These are phyloP conservation scores for Chaetomium tenue DNA, from an alignment of 495 filamentous ascomycete genomes.

Conservation along the genomic window DNA sequence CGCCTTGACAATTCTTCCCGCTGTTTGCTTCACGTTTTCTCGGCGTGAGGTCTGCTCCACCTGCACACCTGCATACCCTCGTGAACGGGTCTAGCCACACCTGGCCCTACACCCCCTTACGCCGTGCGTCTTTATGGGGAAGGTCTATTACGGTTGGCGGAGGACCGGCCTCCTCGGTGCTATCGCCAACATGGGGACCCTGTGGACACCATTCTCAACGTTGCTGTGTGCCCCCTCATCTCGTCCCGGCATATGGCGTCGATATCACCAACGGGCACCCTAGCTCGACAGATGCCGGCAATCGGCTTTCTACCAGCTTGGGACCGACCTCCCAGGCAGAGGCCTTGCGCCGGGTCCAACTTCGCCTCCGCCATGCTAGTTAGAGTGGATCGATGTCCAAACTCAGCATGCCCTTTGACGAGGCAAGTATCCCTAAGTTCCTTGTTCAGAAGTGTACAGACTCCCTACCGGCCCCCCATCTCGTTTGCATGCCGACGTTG, in stretches of 20 bases:
- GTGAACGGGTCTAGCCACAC: neutral
- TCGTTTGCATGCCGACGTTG: neutral
- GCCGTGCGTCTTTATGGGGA: neutral
- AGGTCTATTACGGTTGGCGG: constrained; percentile 3
- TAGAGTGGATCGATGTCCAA: neutral
- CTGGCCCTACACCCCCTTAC: neutral
- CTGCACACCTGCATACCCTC: constrained; percentile 4
- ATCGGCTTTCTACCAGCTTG: neutral
- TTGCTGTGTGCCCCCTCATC: neutral
- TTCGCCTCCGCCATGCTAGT: neutral
- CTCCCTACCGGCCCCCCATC: too few species aligned
- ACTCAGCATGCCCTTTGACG: neutral
- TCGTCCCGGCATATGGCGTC: constrained; percentile 15
- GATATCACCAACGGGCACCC: constrained; percentile 24
- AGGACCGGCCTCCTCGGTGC: neutral
- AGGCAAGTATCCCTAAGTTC: neutral
- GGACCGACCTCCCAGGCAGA: neutral
- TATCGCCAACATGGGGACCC: neutral
- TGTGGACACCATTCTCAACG: neutral
- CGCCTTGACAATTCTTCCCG: neutral
- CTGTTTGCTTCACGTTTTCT: neutral
- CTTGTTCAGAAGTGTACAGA: neutral
- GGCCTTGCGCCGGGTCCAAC: neutral
- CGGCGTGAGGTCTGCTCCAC: neutral
- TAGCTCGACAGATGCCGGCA: neutral